Percentiles rank a stretch among this genome's conserved stretches.
These are phyloP conservation scores for Penicillium lividum DNA, from an alignment of 495 filamentous ascomycete genomes.

Conservation along the genomic window DNA sequence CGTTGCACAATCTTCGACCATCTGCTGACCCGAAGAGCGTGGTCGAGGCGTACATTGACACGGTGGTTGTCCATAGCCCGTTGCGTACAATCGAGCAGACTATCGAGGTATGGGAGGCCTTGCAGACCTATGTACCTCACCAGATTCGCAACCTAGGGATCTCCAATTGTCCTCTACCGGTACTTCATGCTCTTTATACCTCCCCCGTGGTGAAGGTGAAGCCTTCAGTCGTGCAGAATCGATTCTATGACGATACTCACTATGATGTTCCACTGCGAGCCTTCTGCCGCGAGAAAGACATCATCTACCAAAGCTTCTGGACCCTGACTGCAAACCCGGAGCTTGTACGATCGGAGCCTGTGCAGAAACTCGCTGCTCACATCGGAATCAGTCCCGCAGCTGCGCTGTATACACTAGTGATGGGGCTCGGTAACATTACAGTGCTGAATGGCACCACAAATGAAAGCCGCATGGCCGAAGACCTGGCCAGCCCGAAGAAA, in stretches of 20 bases:
- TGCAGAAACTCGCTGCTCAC: constrained; percentile 51
- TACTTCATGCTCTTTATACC: constrained; percentile 54
- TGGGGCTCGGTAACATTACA: constrained; percentile 57
- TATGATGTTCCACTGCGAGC: constrained; percentile 63
- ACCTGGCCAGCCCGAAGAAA: constrained; percentile 56
- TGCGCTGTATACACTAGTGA: constrained; percentile 68
- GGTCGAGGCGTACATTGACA: constrained; percentile 65
- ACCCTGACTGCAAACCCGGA: constrained; percentile 71
- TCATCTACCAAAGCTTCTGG: constrained; percentile 79
- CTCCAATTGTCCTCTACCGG: constrained; percentile 61
- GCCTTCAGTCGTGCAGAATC: constrained; percentile 73
- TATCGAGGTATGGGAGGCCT: constrained; percentile 61
- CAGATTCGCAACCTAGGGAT: constrained; percentile 68
- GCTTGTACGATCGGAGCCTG: constrained; percentile 52
- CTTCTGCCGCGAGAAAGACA: constrained; percentile 60
- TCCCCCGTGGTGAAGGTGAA: constrained; percentile 45
- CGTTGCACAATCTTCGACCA: constrained; percentile 62
- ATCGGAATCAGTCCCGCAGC: constrained; percentile 49
- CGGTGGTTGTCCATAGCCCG: constrained; percentile 72
- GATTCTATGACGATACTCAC: constrained; percentile 59
- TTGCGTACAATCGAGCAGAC: constrained; percentile 58
- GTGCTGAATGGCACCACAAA: constrained; percentile 73
- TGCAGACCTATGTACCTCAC: constrained; percentile 65
- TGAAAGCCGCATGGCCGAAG: constrained; percentile 61
- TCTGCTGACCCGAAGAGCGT: constrained; percentile 28